Conservation (phyloP, 2,329 filamentous ascomycete genomes). For the Phyllosticta ampelicida region DNA sequence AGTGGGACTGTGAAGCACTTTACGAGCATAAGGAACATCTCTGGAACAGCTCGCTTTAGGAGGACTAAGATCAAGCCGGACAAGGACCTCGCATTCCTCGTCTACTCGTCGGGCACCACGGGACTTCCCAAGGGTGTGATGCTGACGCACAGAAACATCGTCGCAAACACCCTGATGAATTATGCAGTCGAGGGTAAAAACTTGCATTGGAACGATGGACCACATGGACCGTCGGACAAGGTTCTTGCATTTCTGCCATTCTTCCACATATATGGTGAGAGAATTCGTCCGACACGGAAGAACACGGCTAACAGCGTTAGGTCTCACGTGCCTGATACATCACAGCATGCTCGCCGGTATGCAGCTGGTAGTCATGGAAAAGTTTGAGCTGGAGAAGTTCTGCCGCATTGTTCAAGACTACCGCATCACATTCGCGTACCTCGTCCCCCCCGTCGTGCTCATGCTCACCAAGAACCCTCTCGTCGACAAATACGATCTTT, state of each 20-base stretch:
- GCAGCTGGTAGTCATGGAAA: constrained; percentile 59
- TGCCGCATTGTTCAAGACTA: constrained; percentile 67
- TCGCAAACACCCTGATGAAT: constrained; percentile 52
- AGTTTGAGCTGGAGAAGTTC: constrained; percentile 72
- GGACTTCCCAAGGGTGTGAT: constrained; percentile 87
- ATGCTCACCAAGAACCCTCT: constrained; percentile 68
- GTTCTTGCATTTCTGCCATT: constrained; percentile 75
- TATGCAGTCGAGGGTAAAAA: constrained; percentile 32
- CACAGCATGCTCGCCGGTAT: constrained; percentile 55
- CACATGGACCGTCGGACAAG: constrained; percentile 45
- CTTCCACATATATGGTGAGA: constrained; percentile 77
- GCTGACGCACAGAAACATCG: constrained; percentile 72
- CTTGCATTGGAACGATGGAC: constrained; percentile 39
- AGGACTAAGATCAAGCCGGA: constrained; percentile 53
- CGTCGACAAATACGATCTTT: constrained; percentile 72
- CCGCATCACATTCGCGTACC: constrained; percentile 65
- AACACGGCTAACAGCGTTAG: constrained; percentile 23
- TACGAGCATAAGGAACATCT: constrained; percentile 54
- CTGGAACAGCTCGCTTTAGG: constrained; percentile 47
- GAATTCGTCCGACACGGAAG: too few relatives aligned
- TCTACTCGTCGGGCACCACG: constrained; percentile 84
- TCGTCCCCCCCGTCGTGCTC: constrained; percentile 77
- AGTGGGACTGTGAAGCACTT: constrained; percentile 57
- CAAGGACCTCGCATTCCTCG: constrained; percentile 70
- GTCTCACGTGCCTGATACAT: constrained; percentile 63